Evolutionary conservation across 768 basidiomycete species (phyloP).

Genomic region (Tephrocybe rancida): DNA sequence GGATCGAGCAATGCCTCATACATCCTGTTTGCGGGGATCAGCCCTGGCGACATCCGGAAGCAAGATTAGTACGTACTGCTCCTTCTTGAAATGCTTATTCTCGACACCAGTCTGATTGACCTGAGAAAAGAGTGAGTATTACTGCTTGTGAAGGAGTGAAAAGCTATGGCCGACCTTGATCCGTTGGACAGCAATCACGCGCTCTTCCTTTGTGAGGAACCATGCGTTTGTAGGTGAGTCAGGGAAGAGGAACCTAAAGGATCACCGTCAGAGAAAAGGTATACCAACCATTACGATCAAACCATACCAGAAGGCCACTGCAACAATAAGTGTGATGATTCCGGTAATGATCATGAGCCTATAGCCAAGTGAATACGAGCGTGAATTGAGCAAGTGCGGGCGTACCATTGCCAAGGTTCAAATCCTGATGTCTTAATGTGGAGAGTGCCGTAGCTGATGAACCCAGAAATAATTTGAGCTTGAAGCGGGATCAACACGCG

Average conservation of each 20-base stretch:
- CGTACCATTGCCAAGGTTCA: slow-evolving; percentile 74
- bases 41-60: no score
- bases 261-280: neutral
- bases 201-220: slow-evolving; percentile 72
- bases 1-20: no score
- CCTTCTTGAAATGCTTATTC: slow-evolving; percentile 79
- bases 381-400: neutral
- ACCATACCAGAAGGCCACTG: slow-evolving; percentile 59
- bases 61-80: slow-evolving; percentile 73
- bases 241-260: slow-evolving; percentile 63
- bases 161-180: slow-evolving; percentile 47
- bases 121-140: neutral
- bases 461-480: slow-evolving; percentile 75
- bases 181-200: slow-evolving; percentile 60
- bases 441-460: slow-evolving; percentile 65
- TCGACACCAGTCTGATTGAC: slow-evolving; percentile 71
- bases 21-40: no score
- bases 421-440: slow-evolving; percentile 60
- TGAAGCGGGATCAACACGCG: neutral
- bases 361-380: neutral
- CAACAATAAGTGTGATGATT: slow-evolving; percentile 52
- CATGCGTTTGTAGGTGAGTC: slow-evolving; percentile 75
- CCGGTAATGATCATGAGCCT: slow-evolving; percentile 78
- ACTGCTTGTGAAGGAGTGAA: neutral
- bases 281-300: neutral